These are phyloP conservation scores for Apiospora kogelbergensis DNA, from an alignment of 2,329 filamentous ascomycete genomes.

Conservation along the genomic window DNA sequence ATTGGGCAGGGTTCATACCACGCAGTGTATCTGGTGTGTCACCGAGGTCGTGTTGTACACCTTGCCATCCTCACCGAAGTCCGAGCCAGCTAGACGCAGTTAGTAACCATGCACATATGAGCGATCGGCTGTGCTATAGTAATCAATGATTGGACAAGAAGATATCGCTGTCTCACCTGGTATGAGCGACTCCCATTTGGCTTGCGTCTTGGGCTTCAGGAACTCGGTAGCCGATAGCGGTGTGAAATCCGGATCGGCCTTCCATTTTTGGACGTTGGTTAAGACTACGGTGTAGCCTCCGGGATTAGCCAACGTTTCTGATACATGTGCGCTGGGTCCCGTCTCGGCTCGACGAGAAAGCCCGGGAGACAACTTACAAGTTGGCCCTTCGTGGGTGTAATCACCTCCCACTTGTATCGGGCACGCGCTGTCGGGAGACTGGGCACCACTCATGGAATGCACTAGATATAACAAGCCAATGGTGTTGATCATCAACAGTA, in stretches of 20 bases:
- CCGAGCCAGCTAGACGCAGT: conserved; percentile 29
- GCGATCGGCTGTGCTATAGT: not conserved
- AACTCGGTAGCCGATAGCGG: conserved; percentile 37
- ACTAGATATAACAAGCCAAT: not conserved
- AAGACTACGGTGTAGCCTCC: conserved; percentile 21
- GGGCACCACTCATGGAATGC: not conserved
- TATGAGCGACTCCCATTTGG: conserved; percentile 37
- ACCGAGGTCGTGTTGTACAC: conserved; percentile 37
- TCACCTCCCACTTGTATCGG: not conserved
- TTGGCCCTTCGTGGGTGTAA: not conserved
- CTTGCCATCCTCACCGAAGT: conserved; percentile 34
- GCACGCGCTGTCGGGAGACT: not conserved
- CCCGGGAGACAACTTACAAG: not conserved
- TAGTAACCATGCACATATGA: not conserved
- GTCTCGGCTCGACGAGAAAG: too few species aligned
- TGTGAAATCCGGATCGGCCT: conserved; percentile 34
- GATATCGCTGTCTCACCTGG: conserved; percentile 24
- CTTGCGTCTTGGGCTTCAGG: conserved; percentile 33
- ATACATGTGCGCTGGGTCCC: too few species aligned
- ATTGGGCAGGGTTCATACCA: conserved; percentile 24
- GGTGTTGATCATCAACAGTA: not conserved
- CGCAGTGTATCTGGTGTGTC: conserved; percentile 38
- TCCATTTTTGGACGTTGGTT: conserved; percentile 32
- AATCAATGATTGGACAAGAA: too few species aligned
- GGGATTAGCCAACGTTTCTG: not conserved